A percentile compares a stretch with the other conserved stretches of the same genome.
Evolutionary conservation across 495 filamentous ascomycete species (phyloP).

Genomic region (Aspergillus bridgeri): DNA sequence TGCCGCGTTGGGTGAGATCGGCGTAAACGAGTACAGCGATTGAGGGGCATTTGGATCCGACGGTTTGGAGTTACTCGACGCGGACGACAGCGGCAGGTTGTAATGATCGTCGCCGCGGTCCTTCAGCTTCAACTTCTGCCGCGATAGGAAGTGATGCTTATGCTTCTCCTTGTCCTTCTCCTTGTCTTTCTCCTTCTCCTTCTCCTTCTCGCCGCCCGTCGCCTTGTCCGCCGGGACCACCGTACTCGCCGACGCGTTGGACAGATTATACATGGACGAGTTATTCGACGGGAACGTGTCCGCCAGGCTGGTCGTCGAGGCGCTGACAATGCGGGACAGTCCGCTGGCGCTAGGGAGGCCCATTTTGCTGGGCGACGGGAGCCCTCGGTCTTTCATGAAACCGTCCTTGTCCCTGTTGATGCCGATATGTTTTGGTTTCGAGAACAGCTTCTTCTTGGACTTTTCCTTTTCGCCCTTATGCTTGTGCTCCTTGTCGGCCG

Average conservation of each 20-base stretch:
- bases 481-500: constrained; percentile 58
- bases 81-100: constrained; percentile 77
- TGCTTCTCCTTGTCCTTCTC: constrained; percentile 58
- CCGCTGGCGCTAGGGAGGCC: constrained; percentile 54
- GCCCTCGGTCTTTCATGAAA: constrained; percentile 57
- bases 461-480: constrained; percentile 76
- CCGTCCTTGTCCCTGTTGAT: constrained; percentile 62
- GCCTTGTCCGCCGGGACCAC: constrained; percentile 52
- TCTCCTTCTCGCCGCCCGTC: constrained; percentile 21
- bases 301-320: constrained; percentile 71
- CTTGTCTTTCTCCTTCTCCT: constrained; percentile 37
- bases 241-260: constrained; percentile 81
- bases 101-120: constrained; percentile 74
- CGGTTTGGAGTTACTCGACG: constrained; percentile 83
- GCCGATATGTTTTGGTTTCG: constrained; percentile 78
- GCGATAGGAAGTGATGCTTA: constrained; percentile 79
- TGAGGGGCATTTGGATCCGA: constrained; percentile 80
- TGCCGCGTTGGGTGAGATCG: constrained; percentile 62
- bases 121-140: constrained; percentile 88
- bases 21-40: constrained; percentile 80
- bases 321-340: constrained; percentile 63
- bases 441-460: constrained; percentile 90
- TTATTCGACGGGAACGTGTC: constrained; percentile 60
- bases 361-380: constrained; percentile 82
- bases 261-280: constrained; percentile 74